Evolutionary conservation across 495 filamentous ascomycete genomes (phyloP).

Genomic region (Penicillium mononematosum): DNA sequence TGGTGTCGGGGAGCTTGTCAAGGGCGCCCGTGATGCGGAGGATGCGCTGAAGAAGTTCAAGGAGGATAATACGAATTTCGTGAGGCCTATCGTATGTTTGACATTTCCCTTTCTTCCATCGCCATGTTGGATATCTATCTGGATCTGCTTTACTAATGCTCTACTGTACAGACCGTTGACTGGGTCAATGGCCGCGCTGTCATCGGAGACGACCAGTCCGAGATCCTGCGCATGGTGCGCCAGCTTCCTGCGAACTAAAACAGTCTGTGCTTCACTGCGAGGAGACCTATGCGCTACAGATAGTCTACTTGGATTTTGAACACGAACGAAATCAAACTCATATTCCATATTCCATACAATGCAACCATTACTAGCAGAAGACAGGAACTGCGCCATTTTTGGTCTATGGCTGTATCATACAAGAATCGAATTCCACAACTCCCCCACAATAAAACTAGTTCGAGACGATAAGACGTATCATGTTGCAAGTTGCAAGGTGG

Average conservation of each 20-base stretch:
- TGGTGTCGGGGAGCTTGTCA: conserved; percentile 55
- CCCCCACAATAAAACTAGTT: neutral
- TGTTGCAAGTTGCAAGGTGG: neutral
- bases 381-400: conserved; percentile 2
- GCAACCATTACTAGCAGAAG: neutral
- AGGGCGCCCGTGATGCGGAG: conserved; percentile 64
- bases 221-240: conserved; percentile 76
- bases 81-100: conserved; percentile 66
- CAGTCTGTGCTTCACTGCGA: neutral
- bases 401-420: conserved; percentile 28
- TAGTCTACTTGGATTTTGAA: neutral
- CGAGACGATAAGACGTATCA: conserved; percentile 4
- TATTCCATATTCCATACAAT: conserved; percentile 7
- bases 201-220: conserved; percentile 73
- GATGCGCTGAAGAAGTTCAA: conserved; percentile 78
- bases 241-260: conserved; percentile 35
- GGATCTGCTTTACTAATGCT: conserved; percentile 17
- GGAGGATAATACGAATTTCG: conserved; percentile 57
- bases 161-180: conserved; percentile 67
- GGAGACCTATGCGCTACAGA: neutral
- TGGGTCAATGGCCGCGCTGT: conserved; percentile 88
- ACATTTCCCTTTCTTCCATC: conserved; percentile 2
- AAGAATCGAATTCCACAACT: conserved; percentile 15
- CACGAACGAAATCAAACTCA: neutral
- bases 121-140: conserved; percentile 7